Base-by-base conservation (phyloP, 257 asterid genomes). In the Salvia splendens region DNA sequence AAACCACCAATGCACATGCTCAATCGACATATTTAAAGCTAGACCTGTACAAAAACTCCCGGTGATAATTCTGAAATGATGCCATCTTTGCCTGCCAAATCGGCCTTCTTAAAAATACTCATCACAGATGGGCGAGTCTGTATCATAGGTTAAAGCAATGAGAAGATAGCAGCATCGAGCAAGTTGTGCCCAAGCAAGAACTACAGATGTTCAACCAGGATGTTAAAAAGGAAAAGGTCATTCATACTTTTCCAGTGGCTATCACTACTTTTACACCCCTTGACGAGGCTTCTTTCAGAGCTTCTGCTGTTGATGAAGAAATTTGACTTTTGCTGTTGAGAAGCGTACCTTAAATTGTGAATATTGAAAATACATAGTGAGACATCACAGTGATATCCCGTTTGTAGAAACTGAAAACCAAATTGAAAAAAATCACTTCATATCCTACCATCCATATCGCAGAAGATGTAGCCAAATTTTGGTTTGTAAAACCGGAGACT, bases 381-480 rank as follows among this genome's bases (percentile, higher is more conserved):
- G 67, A 45, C 61, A 64, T 58, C 53, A 59, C 30, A 28, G n/a
- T 17, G 3, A 57, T 40, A 63, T 12, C n/a, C n/a, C 15, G 64
- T 52, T 14, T 6, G 41, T 11, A 59, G 49, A 56, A 70, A 30
- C 9, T 12, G 0, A 46, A 63, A 38, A 48, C 2, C 40, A 59
- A 12, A 20, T 20, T 20, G 24, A 49, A 51, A 28, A 20, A 41
- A 46, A 50, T 68, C 41, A 6, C 43, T n/a, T 9, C 66, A 65
- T 58, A 68, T 72, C 91, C 65, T 77, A 94, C 99, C 99, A 84
- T 94, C 99, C 99, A 94, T 88, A 81, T 94, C 99, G 66, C 99
- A 94, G 77, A 94, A 94, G 83, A 94, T 85, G 80, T 84, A 86
- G 74, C 81, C 77, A 75, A 84, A 94, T 80, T 91, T 90, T 67